Conservation (phyloP, 2,329 filamentous ascomycete species). For the Pseudogymnoascus sp. region DNA sequence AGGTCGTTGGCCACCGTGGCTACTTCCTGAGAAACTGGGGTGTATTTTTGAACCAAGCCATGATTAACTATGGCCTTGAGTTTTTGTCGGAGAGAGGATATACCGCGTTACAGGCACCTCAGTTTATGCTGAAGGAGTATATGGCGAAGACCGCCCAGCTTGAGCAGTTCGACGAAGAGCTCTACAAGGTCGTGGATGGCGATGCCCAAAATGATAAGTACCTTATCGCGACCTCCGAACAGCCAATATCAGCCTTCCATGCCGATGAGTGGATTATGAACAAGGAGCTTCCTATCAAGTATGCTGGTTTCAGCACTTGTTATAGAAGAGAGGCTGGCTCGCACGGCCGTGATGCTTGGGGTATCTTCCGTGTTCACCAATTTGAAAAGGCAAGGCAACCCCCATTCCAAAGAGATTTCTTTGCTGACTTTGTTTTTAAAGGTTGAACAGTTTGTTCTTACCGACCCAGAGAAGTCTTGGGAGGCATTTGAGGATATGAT, state of each 20-base stretch:
- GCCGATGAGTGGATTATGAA: constrained; percentile 86
- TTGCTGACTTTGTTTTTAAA: constrained; percentile 25
- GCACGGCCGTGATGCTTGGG: constrained; percentile 91
- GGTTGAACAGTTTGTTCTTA: constrained; percentile 72
- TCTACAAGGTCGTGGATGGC: constrained; percentile 91
- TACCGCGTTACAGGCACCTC: constrained; percentile 75
- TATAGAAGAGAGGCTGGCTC: constrained; percentile 93
- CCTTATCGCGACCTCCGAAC: constrained; percentile 74
- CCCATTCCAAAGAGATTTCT: not conserved
- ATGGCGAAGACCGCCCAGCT: constrained; percentile 99
- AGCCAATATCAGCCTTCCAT: constrained; percentile 88
- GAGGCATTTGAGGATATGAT: constrained; percentile 94
- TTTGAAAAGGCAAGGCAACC: constrained; percentile 67
- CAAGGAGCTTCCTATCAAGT: constrained; percentile 82
- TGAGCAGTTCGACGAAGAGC: constrained; percentile 92
- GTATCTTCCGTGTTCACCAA: constrained; percentile 95
- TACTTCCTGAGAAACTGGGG: constrained; percentile 90
- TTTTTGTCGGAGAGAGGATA: constrained; percentile 78
- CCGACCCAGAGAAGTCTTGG: constrained; percentile 86
- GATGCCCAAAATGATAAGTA: constrained; percentile 85
- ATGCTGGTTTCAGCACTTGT: constrained; percentile 87
- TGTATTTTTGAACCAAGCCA: constrained; percentile 81
- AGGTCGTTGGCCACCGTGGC: constrained; percentile 87
- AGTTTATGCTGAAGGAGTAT: constrained; percentile 89
- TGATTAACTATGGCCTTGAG: constrained; percentile 90